Base-by-base conservation (phyloP, 148 eudicot species). In the Salicornia ramosissima region DNA sequence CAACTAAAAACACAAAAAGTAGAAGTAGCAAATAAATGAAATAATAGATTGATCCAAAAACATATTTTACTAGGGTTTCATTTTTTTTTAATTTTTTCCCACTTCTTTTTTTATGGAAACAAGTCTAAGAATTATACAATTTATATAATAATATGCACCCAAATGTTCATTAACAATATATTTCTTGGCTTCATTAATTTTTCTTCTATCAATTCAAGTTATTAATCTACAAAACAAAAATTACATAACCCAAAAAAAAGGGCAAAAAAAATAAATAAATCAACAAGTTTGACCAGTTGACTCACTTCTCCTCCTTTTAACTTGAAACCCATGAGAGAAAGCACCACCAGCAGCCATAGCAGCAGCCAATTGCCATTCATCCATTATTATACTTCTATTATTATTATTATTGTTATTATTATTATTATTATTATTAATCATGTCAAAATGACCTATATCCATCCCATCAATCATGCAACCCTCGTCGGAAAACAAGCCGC, bases 251-350 rank as follows among this genome's bases (percentile, higher is more conserved):
- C n/a, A n/a, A n/a, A n/a, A n/a, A n/a, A n/a, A n/a, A n/a, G n/a
- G n/a, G n/a, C n/a, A 26, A 34, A 40, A 22, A 21, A 49, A 28
- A 46, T 21, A 39, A 70, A 22, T 18, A 11, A 18, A 31, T 80
- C 65, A 86, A 73, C 82, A 78, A 58, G 72, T 66, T 76, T 80
- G 85, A 72, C 81, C 80, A 74, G 68, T 67, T n/a, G 79, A 75
- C 64, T 73, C 80, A 69, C 47, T 57, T 75, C 79, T 78, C 77
- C 83, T 67, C 79, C 93, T 80, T 83, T 88, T 88, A 2, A 79
- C 84, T 72, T 75, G 90, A 77, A 86, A 84, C 64, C 62, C 79
- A 51, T 69, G 78, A 33, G 61, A 70, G 43, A 74, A 83, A 53
- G 71, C 84, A 25, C 80, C 84, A 12, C 76, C 75, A 0, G 58